A percentile compares a stretch with the other conserved stretches of the same genome.
Evolutionary conservation across 768 basidiomycete genomes (phyloP).

Genomic region (Leccinellum luteum): DNA sequence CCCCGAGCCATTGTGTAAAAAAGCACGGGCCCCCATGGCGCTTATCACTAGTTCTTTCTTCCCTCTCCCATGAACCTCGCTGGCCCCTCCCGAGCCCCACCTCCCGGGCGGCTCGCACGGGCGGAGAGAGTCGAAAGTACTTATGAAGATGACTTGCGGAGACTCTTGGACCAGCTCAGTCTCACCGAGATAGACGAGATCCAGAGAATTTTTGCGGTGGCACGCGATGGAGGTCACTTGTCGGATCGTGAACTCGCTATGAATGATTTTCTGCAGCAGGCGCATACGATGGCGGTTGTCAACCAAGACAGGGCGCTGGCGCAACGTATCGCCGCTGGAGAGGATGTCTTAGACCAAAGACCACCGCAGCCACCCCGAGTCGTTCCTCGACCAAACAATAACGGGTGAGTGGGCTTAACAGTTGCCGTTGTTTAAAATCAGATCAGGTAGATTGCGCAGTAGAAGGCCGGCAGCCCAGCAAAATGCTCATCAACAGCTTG

Average conservation of each 20-base stretch:
- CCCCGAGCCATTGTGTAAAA: conserved; percentile 5
- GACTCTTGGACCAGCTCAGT: conserved; percentile 19
- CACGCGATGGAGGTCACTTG: conserved; percentile 5
- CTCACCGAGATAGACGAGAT: conserved; percentile 21
- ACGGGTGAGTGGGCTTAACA: conserved; percentile 2
- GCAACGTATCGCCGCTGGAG: conserved; percentile 12
- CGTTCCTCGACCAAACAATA: not conserved
- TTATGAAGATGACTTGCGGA: conserved; percentile 26
- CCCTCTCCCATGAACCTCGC: conserved; percentile 24
- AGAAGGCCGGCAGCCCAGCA: conserved; percentile 3
- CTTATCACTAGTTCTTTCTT: conserved; percentile 8
- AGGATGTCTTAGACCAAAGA: not conserved
- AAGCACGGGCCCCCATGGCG: not conserved
- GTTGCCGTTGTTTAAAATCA: not conserved
- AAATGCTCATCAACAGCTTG: not conserved
- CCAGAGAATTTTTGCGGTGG: conserved; percentile 5
- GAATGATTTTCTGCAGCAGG: conserved; percentile 25
- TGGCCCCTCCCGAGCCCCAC: conserved; percentile 22
- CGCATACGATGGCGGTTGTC: conserved; percentile 11
- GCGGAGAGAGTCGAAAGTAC: conserved; percentile 18
- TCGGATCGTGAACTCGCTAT: conserved; percentile 27
- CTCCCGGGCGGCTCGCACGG: not conserved
- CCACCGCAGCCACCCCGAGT: not conserved
- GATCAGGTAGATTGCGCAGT: conserved; percentile 1
- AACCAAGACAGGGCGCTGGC: conserved; percentile 26